phyloP scores from a whole-genome alignment of 148 eudicot species.

The Oxyria digyna region DNA sequence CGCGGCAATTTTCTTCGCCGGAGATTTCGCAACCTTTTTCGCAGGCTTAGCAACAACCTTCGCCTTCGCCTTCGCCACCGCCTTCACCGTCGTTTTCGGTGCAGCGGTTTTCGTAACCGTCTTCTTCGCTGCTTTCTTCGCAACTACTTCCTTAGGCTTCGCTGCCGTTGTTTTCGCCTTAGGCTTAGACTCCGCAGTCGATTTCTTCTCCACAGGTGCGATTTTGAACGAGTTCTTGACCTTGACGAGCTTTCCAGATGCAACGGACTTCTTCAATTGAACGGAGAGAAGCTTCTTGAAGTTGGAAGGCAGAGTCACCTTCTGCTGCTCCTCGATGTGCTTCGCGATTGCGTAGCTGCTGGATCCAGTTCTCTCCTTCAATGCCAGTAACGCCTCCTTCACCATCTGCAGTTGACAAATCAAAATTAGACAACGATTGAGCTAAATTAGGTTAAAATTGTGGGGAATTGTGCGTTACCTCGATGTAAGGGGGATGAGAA shows the following conservation, averaged over 20 bases:
- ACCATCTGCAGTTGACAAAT: constrained; percentile 38
- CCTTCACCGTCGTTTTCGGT: constrained; percentile 11
- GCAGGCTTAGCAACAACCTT: constrained; percentile 6
- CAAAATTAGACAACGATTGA: not conserved
- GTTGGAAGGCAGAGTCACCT: constrained; percentile 37
- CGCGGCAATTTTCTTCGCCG: constrained; percentile 9
- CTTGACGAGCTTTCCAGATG: constrained; percentile 47
- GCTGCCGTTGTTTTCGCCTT: constrained; percentile 12
- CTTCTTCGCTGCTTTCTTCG: constrained; percentile 15
- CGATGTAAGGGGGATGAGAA: constrained; percentile 35
- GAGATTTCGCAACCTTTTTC: constrained; percentile 13
- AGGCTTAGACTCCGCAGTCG: constrained; percentile 7
- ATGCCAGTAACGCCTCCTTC: constrained; percentile 42
- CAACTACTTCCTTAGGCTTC: constrained; percentile 13
- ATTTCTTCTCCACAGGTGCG: constrained; percentile 16
- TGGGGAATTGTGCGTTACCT: constrained; percentile 4
- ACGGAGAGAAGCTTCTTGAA: constrained; percentile 44
- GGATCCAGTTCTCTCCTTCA: constrained; percentile 78
- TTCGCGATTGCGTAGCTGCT: constrained; percentile 70
- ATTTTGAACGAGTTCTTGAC: constrained; percentile 68
- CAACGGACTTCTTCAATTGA: constrained; percentile 54
- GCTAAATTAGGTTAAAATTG: not conserved
- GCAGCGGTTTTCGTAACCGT: not conserved
- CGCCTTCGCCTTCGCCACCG: constrained; percentile 11
- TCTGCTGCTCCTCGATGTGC: constrained; percentile 69